Evolutionary conservation across 192 early-diverging fungal species (phyloP).

Genomic region (Helicostylum pulchrum): DNA sequence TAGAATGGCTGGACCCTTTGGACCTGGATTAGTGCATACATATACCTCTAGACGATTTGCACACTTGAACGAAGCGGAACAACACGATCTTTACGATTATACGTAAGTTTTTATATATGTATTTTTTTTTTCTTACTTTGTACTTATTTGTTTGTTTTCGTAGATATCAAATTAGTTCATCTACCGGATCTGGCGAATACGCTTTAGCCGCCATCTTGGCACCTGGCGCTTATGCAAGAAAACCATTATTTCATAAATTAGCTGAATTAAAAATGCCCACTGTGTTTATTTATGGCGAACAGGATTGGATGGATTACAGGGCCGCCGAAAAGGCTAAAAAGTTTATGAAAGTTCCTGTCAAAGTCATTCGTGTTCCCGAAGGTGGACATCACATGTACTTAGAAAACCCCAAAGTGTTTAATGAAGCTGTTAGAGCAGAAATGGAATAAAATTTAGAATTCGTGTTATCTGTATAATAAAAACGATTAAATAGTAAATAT

Average conservation of each 20-base stretch:
- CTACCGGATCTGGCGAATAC: constrained; percentile 79
- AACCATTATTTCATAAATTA: constrained; percentile 68
- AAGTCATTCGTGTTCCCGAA: constrained; percentile 40
- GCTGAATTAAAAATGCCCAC: constrained; percentile 65
- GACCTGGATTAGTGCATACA: constrained; percentile 50
- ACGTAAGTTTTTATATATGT: constrained; percentile 44
- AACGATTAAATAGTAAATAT: no score
- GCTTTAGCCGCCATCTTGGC: constrained; percentile 71
- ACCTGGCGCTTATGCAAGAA: constrained; percentile 81
- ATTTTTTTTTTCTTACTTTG: no score
- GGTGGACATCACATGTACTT: constrained; percentile 83
- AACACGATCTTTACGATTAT: constrained; percentile 70
- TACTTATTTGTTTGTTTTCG: not conserved
- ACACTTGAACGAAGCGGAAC: constrained; percentile 65
- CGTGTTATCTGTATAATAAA: no score
- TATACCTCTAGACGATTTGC: constrained; percentile 63
- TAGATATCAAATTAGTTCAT: constrained; percentile 71
- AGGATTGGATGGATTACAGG: constrained; percentile 89
- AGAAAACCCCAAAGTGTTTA: constrained; percentile 78
- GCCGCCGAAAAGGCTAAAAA: constrained; percentile 62
- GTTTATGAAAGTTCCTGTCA: constrained; percentile 51
- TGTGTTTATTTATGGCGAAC: constrained; percentile 50
- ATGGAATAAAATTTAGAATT: not conserved
- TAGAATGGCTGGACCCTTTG: constrained; percentile 73
- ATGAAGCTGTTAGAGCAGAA: constrained; percentile 28